Evolutionary conservation across 1,284 basidiomycete species (phyloP), one percentile per base, ranked within the genome.

Genomic region (Naganishia sp.): DNA sequence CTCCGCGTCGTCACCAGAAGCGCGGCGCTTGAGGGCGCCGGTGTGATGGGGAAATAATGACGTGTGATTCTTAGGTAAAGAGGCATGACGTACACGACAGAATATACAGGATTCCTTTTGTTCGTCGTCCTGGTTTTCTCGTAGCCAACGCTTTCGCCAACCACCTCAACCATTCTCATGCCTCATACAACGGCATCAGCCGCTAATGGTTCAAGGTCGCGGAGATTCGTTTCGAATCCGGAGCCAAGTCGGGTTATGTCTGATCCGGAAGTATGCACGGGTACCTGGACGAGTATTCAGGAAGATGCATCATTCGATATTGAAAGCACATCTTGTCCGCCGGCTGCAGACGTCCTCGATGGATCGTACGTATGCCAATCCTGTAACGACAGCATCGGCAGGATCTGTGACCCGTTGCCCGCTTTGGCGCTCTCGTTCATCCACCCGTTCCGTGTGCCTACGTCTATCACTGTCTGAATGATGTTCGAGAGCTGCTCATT

Each of bases 361-460:
- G 58, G 58, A 31, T 61, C 58, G 28, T 61, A 61, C 23, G 58
- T 61, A 51, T 61, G 47, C 58, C 58, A 61, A 61, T 61, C 47
- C 58, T 61, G 58, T 41, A 61, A 25, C 35, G 58, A 61, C 47
- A 61, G 39, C 6, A 61, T 35, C 31, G 58, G 58, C 21, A 42
- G 21, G 15, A 43, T 42, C 18, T 11, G 35, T 5, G 47, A 42
- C 15, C 39, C 49, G 18, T 61, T 61, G 23, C 9, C 47, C n/a
- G 39, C 21, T 15, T n/a, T n/a, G 17, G 35, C 32, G 35, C 13
- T 31, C 5, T 61, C 35, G 31, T 41, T 51, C 15, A 66, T 42
- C 65, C 65, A 66, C 4, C 65, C 65, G 31, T 66, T 66, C 45
- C 65, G 49, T 35, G 43, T 61, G 10, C 65, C 65, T 9, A 57